These are phyloP conservation scores for Nemophila menziesii DNA, from an alignment of 257 asterid species.

Conservation along the genomic window DNA sequence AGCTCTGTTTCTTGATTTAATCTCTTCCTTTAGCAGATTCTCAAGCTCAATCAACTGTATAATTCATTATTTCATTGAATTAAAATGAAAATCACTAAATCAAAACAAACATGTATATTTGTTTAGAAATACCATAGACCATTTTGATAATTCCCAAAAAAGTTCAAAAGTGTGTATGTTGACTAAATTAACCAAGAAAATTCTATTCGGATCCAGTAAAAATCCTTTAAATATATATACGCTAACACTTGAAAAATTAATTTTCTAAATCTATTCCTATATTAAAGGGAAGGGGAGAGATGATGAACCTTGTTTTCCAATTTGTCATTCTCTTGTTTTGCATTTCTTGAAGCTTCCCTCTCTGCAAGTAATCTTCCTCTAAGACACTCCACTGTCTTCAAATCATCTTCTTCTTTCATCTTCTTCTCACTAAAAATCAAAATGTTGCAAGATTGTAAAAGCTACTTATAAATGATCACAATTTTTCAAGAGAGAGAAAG, in stretches of 20 bases:
- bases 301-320: slow-evolving; percentile 43
- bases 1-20: slow-evolving; percentile 64
- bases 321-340: slow-evolving; percentile 38
- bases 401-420: slow-evolving; percentile 41
- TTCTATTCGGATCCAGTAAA: no score
- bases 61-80: slow-evolving; percentile 6
- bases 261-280: neutral
- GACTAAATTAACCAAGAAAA: no score
- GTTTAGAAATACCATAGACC: no score
- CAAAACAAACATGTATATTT: neutral
- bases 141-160: no score
- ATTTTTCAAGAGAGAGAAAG: neutral
- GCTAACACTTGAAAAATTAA: neutral
- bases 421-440: slow-evolving; percentile 9
- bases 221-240: no score
- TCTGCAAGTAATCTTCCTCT: slow-evolving; percentile 90
- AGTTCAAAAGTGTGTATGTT: no score
- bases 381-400: slow-evolving; percentile 63
- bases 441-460: neutral
- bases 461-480: neutral
- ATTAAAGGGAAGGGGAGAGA: neutral
- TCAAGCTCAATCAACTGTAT: slow-evolving; percentile 57
- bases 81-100: neutral
- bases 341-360: slow-evolving; percentile 63
- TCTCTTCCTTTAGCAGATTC: slow-evolving; percentile 44